phyloP scores from a whole-genome alignment of 73 alveolate species.

The Paramecium sonneborni region DNA sequence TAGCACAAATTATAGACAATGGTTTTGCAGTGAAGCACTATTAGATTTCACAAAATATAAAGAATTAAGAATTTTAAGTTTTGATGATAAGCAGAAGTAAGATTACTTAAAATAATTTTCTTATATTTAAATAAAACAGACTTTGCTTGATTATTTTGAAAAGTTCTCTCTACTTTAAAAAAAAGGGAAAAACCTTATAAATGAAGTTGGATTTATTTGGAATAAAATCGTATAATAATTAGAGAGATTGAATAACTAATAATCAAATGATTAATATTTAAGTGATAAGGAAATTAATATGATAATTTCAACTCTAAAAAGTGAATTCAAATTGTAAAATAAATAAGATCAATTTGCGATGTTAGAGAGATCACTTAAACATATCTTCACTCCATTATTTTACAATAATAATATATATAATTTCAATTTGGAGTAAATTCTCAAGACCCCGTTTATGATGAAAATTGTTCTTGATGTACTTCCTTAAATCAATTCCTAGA shows the following conservation, averaged over 20 bases:
- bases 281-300: not conserved
- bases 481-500: not conserved
- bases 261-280: too few species aligned
- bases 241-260: too few species aligned
- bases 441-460: slow-evolving; percentile 17
- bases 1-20: not conserved
- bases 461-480: not conserved
- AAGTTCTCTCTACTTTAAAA: not conserved
- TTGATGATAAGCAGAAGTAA: not conserved
- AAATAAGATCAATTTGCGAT: not conserved
- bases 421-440: not conserved
- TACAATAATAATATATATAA: not conserved
- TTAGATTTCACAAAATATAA: not conserved
- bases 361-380: not conserved
- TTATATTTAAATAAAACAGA: not conserved
- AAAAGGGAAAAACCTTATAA: not conserved
- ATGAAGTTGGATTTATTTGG: not conserved
- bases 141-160: not conserved
- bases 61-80: not conserved
- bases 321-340: not conserved
- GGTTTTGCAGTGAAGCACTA: not conserved
- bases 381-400: not conserved
- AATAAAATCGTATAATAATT: too few species aligned
- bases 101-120: not conserved
- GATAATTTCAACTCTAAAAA: not conserved